phyloP scores from a whole-genome alignment of 108 stramenopile species.

The Nitzschia palea region DNA sequence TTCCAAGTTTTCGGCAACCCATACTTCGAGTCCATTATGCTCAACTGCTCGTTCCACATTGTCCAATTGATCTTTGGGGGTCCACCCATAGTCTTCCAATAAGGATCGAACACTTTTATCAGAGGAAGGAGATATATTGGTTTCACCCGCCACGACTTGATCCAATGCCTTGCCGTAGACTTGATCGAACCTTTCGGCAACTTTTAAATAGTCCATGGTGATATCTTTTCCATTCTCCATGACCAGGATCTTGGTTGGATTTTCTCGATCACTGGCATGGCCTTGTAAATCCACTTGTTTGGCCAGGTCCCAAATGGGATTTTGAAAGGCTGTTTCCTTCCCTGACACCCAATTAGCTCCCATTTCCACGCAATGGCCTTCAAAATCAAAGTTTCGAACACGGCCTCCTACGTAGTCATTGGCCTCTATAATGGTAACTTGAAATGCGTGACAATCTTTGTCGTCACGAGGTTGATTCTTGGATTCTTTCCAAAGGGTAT shows the following conservation, averaged over 20 bases:
- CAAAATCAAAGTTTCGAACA: slow-evolving; percentile 14
- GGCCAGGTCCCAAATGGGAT: slow-evolving; percentile 29
- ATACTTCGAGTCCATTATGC: slow-evolving; percentile 26
- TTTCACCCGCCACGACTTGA: neutral
- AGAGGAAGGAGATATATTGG: neutral
- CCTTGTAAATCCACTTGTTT: slow-evolving; percentile 9
- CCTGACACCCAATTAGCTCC: slow-evolving; percentile 36
- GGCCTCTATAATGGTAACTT: slow-evolving; percentile 28
- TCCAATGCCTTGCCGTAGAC: slow-evolving; percentile 11
- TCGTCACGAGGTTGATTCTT: neutral
- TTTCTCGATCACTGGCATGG: slow-evolving; percentile 18
- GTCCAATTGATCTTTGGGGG: neutral
- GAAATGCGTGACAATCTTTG: neutral
- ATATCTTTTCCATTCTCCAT: slow-evolving; percentile 16
- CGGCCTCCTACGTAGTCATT: slow-evolving; percentile 30
- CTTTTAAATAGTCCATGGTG: slow-evolving; percentile 9
- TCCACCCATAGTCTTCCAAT: slow-evolving; percentile 19
- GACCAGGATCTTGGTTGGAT: slow-evolving; percentile 10
- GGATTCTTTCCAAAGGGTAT: slow-evolving; percentile 1
- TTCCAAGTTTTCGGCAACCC: slow-evolving; percentile 18
- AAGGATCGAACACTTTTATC: slow-evolving; percentile 14
- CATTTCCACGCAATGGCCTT: slow-evolving; percentile 26
- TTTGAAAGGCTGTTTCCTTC: slow-evolving; percentile 12
- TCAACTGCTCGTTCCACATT: slow-evolving; percentile 16
- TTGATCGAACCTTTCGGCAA: slow-evolving; percentile 12